These are phyloP conservation scores for Leucocoprinus gongylophorus DNA, from an alignment of 1,284 basidiomycete genomes.

Conservation along the genomic window DNA sequence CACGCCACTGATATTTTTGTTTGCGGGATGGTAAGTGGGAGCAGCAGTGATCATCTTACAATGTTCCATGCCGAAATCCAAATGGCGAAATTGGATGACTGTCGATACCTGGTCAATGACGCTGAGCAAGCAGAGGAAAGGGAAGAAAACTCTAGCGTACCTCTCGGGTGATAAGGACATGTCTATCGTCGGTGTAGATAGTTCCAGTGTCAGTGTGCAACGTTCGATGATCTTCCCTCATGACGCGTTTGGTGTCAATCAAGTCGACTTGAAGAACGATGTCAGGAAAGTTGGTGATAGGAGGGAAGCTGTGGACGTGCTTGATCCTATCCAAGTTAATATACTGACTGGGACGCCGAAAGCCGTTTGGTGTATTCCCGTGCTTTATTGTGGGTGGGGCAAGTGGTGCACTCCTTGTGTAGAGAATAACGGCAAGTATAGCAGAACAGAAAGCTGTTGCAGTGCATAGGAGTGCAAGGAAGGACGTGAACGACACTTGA, in stretches of 20 bases:
- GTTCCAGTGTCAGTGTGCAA: background rate
- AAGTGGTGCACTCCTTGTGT: background rate
- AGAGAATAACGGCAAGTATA: background rate
- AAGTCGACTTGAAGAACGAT: constrained; percentile 5
- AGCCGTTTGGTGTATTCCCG: background rate
- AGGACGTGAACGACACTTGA: background rate
- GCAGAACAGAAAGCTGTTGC: background rate
- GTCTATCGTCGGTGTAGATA: constrained; percentile 9
- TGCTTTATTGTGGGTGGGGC: background rate
- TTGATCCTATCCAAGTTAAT: background rate
- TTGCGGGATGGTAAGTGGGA: constrained; percentile 12
- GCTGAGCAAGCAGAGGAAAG: background rate
- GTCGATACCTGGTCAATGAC: constrained; percentile 15
- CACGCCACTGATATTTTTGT: background rate
- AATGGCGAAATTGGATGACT: constrained; percentile 17
- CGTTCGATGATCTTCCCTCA: constrained; percentile 6
- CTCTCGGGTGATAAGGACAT: constrained; percentile 4
- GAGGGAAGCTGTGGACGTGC: background rate
- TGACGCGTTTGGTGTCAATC: background rate
- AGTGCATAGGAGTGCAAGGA: background rate
- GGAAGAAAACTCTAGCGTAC: background rate
- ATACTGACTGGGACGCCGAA: background rate
- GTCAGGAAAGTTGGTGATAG: constrained; percentile 9
- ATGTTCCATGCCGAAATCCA: constrained; percentile 20
- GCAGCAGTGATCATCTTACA: constrained; percentile 14